phyloP scores from a whole-genome alignment of 2,329 filamentous ascomycete species.

The Cladosporium sp. region DNA sequence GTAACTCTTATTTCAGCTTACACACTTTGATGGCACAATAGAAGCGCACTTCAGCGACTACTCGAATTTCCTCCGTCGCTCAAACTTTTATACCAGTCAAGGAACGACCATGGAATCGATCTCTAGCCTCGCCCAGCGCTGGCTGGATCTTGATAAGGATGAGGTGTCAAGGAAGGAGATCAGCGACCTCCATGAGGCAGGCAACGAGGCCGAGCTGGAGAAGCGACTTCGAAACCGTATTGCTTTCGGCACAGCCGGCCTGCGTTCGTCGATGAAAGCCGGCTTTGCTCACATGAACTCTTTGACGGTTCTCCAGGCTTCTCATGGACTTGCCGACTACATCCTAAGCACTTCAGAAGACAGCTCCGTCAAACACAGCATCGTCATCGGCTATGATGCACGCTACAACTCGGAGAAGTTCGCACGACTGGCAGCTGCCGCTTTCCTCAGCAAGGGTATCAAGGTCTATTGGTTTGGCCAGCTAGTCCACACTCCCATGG shows the following conservation, averaged over 20 bases:
- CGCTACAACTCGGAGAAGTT: slow-evolving; percentile 64
- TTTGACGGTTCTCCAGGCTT: slow-evolving; percentile 51
- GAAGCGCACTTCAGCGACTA: background rate
- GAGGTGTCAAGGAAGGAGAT: slow-evolving; percentile 56
- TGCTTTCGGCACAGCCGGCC: slow-evolving; percentile 62
- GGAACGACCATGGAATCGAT: slow-evolving; percentile 12
- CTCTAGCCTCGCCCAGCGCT: slow-evolving; percentile 50
- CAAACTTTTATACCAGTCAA: background rate
- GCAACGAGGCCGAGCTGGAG: slow-evolving; percentile 52
- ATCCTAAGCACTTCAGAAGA: slow-evolving; percentile 44
- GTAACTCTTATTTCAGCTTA: background rate
- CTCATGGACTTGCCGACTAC: slow-evolving; percentile 64
- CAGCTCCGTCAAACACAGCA: slow-evolving; percentile 42
- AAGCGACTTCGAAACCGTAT: slow-evolving; percentile 56
- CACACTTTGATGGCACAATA: slow-evolving; percentile 4
- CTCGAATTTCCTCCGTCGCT: background rate
- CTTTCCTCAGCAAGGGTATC: slow-evolving; percentile 59
- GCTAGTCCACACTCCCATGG: slow-evolving; percentile 60
- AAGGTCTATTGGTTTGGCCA: slow-evolving; percentile 61
- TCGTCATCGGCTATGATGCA: slow-evolving; percentile 64
- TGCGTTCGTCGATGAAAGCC: slow-evolving; percentile 65
- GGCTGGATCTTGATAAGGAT: slow-evolving; percentile 61
- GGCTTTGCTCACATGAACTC: slow-evolving; percentile 55
- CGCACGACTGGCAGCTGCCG: slow-evolving; percentile 59
- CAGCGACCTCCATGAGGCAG: slow-evolving; percentile 47